These are phyloP conservation scores for Metschnikowia cubensis DNA, from an alignment of 805 yeast genomes.

Conservation along the genomic window DNA sequence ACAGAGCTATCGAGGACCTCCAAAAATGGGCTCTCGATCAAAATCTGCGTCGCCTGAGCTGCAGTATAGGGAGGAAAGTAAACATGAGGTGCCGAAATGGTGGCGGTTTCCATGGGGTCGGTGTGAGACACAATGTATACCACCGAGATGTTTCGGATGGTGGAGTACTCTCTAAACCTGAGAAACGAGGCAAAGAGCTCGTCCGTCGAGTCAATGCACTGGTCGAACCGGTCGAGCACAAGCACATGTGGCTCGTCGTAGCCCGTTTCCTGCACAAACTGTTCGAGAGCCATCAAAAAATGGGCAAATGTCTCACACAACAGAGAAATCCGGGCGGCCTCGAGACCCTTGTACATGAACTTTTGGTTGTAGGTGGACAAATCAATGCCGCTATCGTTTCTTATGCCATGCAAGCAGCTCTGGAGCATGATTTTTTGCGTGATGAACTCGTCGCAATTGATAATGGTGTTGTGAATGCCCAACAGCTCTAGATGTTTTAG, in stretches of 20 bases:
- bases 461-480: conserved; percentile 24
- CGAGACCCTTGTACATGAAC: conserved; percentile 25
- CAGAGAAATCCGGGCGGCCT: conserved; percentile 23
- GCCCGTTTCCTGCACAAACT: conserved; percentile 27
- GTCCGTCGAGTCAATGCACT: conserved; percentile 40
- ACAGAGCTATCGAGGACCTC: conserved; percentile 7
- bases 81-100: conserved; percentile 39
- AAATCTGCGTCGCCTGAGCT: conserved; percentile 34
- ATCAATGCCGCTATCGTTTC: conserved; percentile 33
- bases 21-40: conserved; percentile 14
- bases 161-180: conserved; percentile 41
- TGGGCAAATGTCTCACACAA: conserved; percentile 40
- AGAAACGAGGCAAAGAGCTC: conserved; percentile 39
- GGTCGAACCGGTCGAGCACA: conserved; percentile 47
- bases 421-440: conserved; percentile 40
- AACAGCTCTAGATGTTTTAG: conserved; percentile 26
- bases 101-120: conserved; percentile 34
- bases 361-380: conserved; percentile 15
- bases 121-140: conserved; percentile 40
- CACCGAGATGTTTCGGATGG: conserved; percentile 29
- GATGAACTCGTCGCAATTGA: conserved; percentile 46
- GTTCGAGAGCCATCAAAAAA: conserved; percentile 40
- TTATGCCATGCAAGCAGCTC: conserved; percentile 36
- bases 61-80: conserved; percentile 36
- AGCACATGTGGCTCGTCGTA: conserved; percentile 38